Conservation (phyloP, 768 basidiomycete species). For the Solioccasus polychromus region DNA sequence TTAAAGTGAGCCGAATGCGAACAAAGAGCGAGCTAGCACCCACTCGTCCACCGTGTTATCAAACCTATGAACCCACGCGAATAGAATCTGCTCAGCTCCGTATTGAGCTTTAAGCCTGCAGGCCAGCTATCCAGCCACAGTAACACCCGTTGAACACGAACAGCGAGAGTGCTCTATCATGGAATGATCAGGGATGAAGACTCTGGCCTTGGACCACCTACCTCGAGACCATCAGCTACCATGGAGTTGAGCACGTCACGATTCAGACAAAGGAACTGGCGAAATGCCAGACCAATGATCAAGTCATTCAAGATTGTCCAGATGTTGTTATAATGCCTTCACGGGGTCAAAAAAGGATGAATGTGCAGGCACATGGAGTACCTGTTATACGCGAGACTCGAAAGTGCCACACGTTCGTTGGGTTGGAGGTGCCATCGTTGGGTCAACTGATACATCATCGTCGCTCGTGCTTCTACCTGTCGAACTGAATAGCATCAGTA, state of each 20-base stretch:
- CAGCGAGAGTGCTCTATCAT: conserved; percentile 22
- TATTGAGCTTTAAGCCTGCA: conserved; percentile 92
- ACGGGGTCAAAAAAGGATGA: not conserved
- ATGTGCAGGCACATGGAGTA: conserved; percentile 28
- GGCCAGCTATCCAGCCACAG: conserved; percentile 95
- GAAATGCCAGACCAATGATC: conserved; percentile 75
- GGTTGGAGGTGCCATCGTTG: conserved; percentile 36
- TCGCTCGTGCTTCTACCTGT: conserved; percentile 56
- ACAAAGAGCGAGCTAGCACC: conserved; percentile 25
- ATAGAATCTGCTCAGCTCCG: conserved; percentile 85
- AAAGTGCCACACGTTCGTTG: conserved; percentile 33
- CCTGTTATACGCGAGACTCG: conserved; percentile 68
- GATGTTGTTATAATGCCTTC: conserved; percentile 84
- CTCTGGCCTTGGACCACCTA: conserved; percentile 17
- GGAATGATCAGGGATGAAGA: not conserved
- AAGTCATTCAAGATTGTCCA: conserved; percentile 93
- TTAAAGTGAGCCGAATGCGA: conserved; percentile 8
- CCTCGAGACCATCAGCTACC: conserved; percentile 40
- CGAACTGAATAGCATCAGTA: conserved; percentile 40
- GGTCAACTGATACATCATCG: conserved; percentile 40
- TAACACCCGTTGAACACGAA: conserved; percentile 50
- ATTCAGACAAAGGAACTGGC: conserved; percentile 70
- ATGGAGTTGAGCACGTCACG: conserved; percentile 42
- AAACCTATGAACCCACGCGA: conserved; percentile 66
- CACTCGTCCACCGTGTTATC: conserved; percentile 71